Conservation (phyloP, 495 filamentous ascomycete species). For the Rhypophila decipiens region DNA sequence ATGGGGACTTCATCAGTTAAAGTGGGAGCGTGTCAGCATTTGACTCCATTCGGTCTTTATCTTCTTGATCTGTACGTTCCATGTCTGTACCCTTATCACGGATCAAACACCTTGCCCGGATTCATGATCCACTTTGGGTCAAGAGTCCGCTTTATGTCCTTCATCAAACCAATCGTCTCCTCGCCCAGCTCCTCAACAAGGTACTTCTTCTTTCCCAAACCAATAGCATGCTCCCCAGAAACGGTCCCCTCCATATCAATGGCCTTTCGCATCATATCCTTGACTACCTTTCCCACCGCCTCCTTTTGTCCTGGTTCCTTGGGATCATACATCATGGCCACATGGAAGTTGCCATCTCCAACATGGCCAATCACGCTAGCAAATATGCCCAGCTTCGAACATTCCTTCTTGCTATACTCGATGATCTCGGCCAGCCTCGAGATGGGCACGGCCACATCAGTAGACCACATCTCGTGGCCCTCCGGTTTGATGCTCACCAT, state of each 20-base stretch:
- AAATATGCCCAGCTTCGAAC: slow-evolving; percentile 56
- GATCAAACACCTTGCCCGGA: slow-evolving; percentile 32
- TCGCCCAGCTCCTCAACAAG: slow-evolving; percentile 25
- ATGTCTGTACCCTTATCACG: too few relatives aligned
- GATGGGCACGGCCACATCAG: slow-evolving; percentile 66
- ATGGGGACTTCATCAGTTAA: too few relatives aligned
- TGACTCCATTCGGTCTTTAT: too few relatives aligned
- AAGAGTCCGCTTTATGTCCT: slow-evolving; percentile 21
- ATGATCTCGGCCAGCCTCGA: slow-evolving; percentile 64
- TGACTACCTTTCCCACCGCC: slow-evolving; percentile 15
- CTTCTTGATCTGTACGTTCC: neutral
- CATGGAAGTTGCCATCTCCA: slow-evolving; percentile 42
- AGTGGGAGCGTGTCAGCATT: too few relatives aligned
- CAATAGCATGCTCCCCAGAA: slow-evolving; percentile 31
- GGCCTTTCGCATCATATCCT: slow-evolving; percentile 26
- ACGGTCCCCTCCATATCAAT: slow-evolving; percentile 34
- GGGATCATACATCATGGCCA: slow-evolving; percentile 28
- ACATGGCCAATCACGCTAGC: slow-evolving; percentile 70
- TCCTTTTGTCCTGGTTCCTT: slow-evolving; percentile 12
- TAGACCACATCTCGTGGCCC: slow-evolving; percentile 57
- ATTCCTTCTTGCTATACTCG: slow-evolving; percentile 57
- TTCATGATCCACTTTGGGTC: slow-evolving; percentile 32
- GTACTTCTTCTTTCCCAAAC: slow-evolving; percentile 28
- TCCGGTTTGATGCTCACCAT: slow-evolving; percentile 42
- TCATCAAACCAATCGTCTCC: slow-evolving; percentile 27